phyloP scores from a whole-genome alignment of 805 yeast genomes.

The Wickerhamomyces xylosicus region DNA sequence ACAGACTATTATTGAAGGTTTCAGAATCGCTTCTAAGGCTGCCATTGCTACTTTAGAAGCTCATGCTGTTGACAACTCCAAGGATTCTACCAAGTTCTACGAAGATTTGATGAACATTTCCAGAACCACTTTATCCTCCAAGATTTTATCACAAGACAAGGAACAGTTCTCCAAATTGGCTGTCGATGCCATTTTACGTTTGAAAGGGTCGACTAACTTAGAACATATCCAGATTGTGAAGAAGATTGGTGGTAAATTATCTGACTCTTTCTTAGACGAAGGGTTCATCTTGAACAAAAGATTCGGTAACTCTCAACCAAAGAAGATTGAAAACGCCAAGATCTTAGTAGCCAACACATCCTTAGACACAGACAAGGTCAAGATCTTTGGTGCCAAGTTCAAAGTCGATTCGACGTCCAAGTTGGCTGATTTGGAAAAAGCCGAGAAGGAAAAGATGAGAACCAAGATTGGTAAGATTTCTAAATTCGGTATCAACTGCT shows the following conservation, averaged over 20 bases:
- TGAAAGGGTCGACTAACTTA: conserved; percentile 79
- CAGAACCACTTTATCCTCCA: conserved; percentile 86
- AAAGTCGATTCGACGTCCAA: conserved; percentile 93
- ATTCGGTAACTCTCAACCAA: conserved; percentile 93
- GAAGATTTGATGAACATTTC: conserved; percentile 80
- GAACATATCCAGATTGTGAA: conserved; percentile 91
- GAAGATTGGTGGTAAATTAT: conserved; percentile 84
- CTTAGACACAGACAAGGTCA: conserved; percentile 94
- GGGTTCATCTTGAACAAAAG: conserved; percentile 88
- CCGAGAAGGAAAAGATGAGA: conserved; percentile 91
- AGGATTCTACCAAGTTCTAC: conserved; percentile 57
- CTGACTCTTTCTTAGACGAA: conserved; percentile 90
- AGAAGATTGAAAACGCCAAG: conserved; percentile 68
- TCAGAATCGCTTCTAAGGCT: conserved; percentile 77
- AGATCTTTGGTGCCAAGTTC: conserved; percentile 95
- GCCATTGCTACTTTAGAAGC: conserved; percentile 74
- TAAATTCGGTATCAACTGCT: conserved; percentile 77
- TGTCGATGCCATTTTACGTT: conserved; percentile 87
- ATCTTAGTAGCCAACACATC: conserved; percentile 93
- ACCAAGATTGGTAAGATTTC: conserved; percentile 81
- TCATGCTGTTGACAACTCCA: conserved; percentile 70
- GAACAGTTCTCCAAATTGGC: conserved; percentile 83
- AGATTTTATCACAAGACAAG: conserved; percentile 90
- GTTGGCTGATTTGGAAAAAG: conserved; percentile 85
- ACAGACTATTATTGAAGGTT: conserved; percentile 95